These are phyloP conservation scores for Penicillium frequentans DNA, from an alignment of 2,329 filamentous ascomycete species.

Conservation along the genomic window DNA sequence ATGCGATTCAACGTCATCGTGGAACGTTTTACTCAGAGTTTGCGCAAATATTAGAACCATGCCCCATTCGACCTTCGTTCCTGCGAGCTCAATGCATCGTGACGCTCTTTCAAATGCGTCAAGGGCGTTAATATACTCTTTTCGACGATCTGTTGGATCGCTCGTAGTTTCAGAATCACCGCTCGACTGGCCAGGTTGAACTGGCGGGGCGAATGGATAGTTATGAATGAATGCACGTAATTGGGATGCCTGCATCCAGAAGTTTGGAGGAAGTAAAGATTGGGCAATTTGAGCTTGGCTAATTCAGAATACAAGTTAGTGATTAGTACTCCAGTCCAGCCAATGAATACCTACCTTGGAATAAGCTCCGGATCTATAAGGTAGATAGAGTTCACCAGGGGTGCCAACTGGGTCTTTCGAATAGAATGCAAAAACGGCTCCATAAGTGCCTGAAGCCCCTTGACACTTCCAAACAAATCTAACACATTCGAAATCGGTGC, in stretches of 20 bases:
- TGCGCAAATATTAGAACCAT: constrained; percentile 22
- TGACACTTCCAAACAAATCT: constrained; percentile 18
- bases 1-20: constrained; percentile 12
- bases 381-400: constrained; percentile 15
- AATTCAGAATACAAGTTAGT: neutral
- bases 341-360: constrained; percentile 8
- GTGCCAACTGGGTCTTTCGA: constrained; percentile 12
- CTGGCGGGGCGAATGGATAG: constrained; percentile 9
- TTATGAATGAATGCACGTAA: constrained; percentile 17
- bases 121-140: constrained; percentile 13
- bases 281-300: constrained; percentile 11
- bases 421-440: constrained; percentile 15
- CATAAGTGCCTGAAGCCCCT: constrained; percentile 20
- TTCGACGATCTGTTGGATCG: neutral
- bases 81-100: constrained; percentile 18
- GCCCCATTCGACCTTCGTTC: constrained; percentile 15
- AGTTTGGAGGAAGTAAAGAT: constrained; percentile 18
- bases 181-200: neutral
- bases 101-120: constrained; percentile 7
- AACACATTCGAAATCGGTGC: constrained; percentile 16
- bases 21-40: constrained; percentile 13
- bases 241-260: constrained; percentile 11
- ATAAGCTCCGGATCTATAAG: constrained; percentile 13
- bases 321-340: neutral
- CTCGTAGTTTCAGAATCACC: neutral